These are phyloP conservation scores for Epichloe uncinata DNA, from an alignment of 2,329 filamentous ascomycete genomes.

Conservation along the genomic window DNA sequence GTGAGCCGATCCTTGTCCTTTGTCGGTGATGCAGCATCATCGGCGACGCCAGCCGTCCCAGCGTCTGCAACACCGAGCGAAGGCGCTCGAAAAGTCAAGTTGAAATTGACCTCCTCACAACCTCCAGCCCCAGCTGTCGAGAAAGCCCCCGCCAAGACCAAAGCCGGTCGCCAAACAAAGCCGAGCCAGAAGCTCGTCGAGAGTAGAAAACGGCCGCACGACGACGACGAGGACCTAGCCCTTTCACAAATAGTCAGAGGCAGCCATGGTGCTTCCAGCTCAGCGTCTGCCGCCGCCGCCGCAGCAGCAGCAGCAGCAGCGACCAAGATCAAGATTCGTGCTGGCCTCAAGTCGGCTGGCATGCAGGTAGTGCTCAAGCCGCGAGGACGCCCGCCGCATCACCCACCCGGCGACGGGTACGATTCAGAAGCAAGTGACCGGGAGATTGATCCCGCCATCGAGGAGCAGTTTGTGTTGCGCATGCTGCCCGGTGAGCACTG, in stretches of 20 bases:
- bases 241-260: constrained; percentile 12
- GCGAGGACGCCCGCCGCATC: constrained; percentile 53
- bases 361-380: constrained; percentile 40
- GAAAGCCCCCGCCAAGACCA: constrained; percentile 31
- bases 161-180: constrained; percentile 45
- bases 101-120: constrained; percentile 27
- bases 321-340: constrained; percentile 42
- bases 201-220: constrained; percentile 47
- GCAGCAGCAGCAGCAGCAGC: constrained; percentile 15
- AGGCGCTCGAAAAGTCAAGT: constrained; percentile 26
- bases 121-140: constrained; percentile 22
- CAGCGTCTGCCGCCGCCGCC: background rate
- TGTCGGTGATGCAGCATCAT: constrained; percentile 14
- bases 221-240: constrained; percentile 32
- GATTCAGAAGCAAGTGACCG: constrained; percentile 91
- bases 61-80: constrained; percentile 17
- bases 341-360: constrained; percentile 22
- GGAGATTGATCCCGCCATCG: constrained; percentile 75
- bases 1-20: constrained; percentile 24
- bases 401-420: constrained; percentile 76
- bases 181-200: constrained; percentile 44
- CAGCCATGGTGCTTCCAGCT: background rate
- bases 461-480: constrained; percentile 79
- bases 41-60: constrained; percentile 7
- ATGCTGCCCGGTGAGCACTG: constrained; percentile 79